Evolutionary conservation across 2,329 filamentous ascomycete genomes (phyloP).

Genomic region (Cytospora piceae): DNA sequence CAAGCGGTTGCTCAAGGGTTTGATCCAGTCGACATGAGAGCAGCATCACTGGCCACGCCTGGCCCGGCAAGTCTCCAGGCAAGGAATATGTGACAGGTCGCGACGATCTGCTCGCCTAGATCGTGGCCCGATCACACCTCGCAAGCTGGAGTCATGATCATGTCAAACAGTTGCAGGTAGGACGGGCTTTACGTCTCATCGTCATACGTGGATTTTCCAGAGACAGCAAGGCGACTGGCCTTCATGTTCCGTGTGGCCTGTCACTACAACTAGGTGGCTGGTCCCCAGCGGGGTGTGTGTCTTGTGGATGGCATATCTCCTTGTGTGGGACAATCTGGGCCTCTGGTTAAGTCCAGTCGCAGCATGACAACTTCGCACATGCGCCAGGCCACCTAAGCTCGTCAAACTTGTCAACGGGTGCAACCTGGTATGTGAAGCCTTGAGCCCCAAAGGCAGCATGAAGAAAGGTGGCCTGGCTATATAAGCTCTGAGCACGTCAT

Average conservation of each 20-base stretch:
- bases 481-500: constrained; percentile 27
- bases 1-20: background rate
- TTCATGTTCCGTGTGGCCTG: constrained; percentile 10
- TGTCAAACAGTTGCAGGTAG: constrained; percentile 23
- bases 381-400: background rate
- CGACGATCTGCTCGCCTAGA: background rate
- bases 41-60: background rate
- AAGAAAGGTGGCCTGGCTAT: background rate
- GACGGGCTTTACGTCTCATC: constrained; percentile 16
- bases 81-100: background rate
- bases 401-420: constrained; percentile 9
- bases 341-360: background rate
- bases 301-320: background rate
- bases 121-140: background rate
- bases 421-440: background rate
- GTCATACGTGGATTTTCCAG: constrained; percentile 17
- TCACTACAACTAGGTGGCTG: background rate
- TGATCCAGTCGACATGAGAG: background rate
- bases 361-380: constrained; percentile 2
- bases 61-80: background rate
- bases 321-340: background rate
- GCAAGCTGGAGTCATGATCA: background rate
- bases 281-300: background rate
- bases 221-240: background rate
- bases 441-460: no score